Base-by-base conservation (phyloP, 2,329 filamentous ascomycete genomes). In the Fusarium foetens region DNA sequence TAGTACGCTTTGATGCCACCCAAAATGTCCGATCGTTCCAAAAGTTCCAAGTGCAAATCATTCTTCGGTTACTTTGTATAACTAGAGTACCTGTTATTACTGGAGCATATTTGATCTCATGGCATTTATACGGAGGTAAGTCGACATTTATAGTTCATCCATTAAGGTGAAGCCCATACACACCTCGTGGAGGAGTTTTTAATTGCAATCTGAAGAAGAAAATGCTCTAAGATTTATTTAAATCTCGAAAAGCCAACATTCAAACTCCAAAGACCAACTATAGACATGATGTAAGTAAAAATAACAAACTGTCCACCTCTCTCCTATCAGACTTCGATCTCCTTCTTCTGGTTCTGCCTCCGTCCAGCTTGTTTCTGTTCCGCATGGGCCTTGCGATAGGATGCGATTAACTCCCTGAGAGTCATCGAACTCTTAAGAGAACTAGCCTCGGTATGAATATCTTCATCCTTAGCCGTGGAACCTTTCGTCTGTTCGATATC, bases 311-410 rank as follows among this genome's bases (percentile, higher is more conserved):
- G 17, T 1, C 4, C 19, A 13, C 8, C 6, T n/a, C 7, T 5
- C 7, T 21, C 2, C 5, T 1, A 13, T 27, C 3, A n/a, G 19
- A n/a, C 9, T 1, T 17, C 14, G 0, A 17, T 6, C 19, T 27
- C 19, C 5, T 9, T 8, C 12, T 52, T 12, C 3, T 25, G 25
- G 25, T n/a, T 8, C 8, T 7, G 19, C 2, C 13, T 39, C 13
- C 3, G 19, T 6, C 39, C 33, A 39, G 23, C 23, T n/a, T 19
- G 19, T 8, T 53, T n/a, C 33, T 17, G 23, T 2, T 39, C 49
- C 5, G 19, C 33, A 7, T 53, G 49, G 2, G 19, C 33, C 23
- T 29, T 53, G 3, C 49, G 33, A 53, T 53, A 53, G 8, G 13
- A 39, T 2, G 19, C 8, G 13, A 27, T 13, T 10, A 27, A 29